A percentile compares a stretch with the other conserved stretches of the same genome.
Conservation (phyloP, 768 basidiomycete species). For the Heimioporus sp. region DNA sequence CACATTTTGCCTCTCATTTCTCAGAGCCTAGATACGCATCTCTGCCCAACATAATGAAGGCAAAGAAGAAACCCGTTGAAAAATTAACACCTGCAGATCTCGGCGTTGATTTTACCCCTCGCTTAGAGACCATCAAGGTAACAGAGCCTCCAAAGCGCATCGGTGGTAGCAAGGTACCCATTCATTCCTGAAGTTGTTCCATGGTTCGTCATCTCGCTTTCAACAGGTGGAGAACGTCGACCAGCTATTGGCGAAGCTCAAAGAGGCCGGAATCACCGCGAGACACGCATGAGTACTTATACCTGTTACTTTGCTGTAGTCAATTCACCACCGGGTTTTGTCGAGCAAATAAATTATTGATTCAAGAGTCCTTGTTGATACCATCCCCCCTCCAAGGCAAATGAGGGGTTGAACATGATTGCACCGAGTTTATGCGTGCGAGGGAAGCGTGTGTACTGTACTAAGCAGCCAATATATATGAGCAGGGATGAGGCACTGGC, state of each 20-base stretch:
- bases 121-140: constrained; percentile 84
- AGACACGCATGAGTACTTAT: constrained; percentile 21
- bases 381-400: constrained; percentile 16
- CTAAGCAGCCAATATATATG: constrained; percentile 25
- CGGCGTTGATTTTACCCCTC: constrained; percentile 78
- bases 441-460: constrained; percentile 7
- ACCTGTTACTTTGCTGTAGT: not conserved
- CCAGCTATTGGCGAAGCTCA: constrained; percentile 84
- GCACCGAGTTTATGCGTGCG: constrained; percentile 10
- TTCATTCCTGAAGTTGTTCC: not conserved
- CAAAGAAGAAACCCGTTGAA: constrained; percentile 97
- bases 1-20: not conserved
- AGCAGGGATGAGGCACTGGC: constrained; percentile 13
- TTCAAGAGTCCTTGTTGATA: constrained; percentile 13
- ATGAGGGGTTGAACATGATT: constrained; percentile 8
- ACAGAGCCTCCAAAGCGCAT: constrained; percentile 86
- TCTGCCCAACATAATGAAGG: constrained; percentile 97
- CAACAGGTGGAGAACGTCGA: constrained; percentile 77
- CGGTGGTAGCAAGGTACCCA: constrained; percentile 81
- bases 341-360: constrained; percentile 14
- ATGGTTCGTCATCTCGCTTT: not conserved
- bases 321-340: not conserved
- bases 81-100: constrained; percentile 79
- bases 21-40: constrained; percentile 95
- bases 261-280: constrained; percentile 68